Conservation (phyloP, 2,329 filamentous ascomycete genomes). For the Hypoxylon sp. region DNA sequence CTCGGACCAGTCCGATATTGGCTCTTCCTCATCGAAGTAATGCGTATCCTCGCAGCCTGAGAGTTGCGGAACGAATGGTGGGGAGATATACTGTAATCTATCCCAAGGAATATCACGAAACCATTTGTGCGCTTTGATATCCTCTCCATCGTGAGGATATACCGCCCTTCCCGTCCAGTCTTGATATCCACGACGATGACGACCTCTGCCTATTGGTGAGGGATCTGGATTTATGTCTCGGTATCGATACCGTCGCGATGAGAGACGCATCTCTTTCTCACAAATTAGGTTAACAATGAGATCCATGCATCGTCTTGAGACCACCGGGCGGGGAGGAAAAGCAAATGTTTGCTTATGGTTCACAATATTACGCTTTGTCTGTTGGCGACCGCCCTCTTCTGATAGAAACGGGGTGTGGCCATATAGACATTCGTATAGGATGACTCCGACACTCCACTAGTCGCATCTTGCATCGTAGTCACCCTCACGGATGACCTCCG, state of each 20-base stretch:
- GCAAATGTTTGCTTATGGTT: slow-evolving; percentile 78
- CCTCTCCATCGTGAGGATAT: slow-evolving; percentile 85
- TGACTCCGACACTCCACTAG: slow-evolving; percentile 97
- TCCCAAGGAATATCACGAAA: slow-evolving; percentile 87
- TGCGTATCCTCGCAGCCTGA: slow-evolving; percentile 79
- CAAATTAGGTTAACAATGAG: slow-evolving; percentile 81
- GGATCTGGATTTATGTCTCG: slow-evolving; percentile 66
- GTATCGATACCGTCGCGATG: slow-evolving; percentile 79
- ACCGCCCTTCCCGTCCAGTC: slow-evolving; percentile 72
- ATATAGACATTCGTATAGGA: slow-evolving; percentile 94
- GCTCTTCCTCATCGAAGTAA: slow-evolving; percentile 89
- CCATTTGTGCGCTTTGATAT: slow-evolving; percentile 91
- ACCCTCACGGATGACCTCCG: slow-evolving; percentile 87
- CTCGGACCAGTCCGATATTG: slow-evolving; percentile 75
- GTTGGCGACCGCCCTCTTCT: slow-evolving; percentile 78
- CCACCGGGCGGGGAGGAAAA: slow-evolving; percentile 77
- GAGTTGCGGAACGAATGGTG: slow-evolving; percentile 86
- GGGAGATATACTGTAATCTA: slow-evolving; percentile 76
- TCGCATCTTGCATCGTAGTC: slow-evolving; percentile 94
- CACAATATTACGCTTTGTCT: slow-evolving; percentile 89
- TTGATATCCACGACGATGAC: slow-evolving; percentile 44
- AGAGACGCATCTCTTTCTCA: slow-evolving; percentile 82
- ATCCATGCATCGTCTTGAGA: slow-evolving; percentile 81
- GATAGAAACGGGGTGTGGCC: slow-evolving; percentile 91
- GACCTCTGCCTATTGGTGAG: slow-evolving; percentile 48